phyloP scores from a whole-genome alignment of 768 basidiomycete genomes.

The Leccinum pellstonianum region DNA sequence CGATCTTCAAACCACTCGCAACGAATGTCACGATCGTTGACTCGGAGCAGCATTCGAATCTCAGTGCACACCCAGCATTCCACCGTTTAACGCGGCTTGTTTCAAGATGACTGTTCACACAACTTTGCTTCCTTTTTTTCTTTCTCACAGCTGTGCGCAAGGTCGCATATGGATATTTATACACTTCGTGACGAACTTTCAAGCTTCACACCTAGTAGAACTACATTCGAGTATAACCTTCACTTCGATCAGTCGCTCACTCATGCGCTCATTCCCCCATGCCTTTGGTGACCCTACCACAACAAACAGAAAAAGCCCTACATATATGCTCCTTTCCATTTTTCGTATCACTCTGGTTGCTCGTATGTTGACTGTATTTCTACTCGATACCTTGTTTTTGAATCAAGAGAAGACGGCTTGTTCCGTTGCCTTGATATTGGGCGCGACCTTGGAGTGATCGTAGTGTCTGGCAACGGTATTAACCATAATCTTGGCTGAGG shows the following conservation, averaged over 20 bases:
- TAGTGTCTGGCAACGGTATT: neutral
- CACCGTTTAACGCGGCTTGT: conserved; percentile 5
- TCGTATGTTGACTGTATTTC: conserved; percentile 4
- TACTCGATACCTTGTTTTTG: neutral
- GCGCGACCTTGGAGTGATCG: neutral
- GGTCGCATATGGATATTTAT: conserved; percentile 12
- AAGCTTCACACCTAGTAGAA: neutral
- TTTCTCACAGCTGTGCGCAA: conserved; percentile 7
- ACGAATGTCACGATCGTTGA: conserved; percentile 5
- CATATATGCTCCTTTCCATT: conserved; percentile 3
- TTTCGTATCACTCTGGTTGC: conserved; percentile 4
- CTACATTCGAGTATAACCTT: neutral
- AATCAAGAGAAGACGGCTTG: neutral
- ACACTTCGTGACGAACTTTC: conserved; percentile 15
- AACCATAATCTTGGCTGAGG: neutral
- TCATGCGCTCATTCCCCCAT: neutral
- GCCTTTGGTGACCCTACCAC: conserved; percentile 8
- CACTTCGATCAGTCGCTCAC: conserved; percentile 2
- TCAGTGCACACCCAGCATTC: conserved; percentile 15
- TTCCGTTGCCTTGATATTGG: neutral
- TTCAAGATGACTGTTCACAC: neutral
- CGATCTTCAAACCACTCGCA: neutral
- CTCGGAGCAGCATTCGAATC: conserved; percentile 8
- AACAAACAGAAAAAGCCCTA: neutral
- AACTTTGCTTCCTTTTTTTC: neutral